Evolutionary conservation across 2,329 filamentous ascomycete species (phyloP).

Genomic region (Aaosphaeria pasadenensis): DNA sequence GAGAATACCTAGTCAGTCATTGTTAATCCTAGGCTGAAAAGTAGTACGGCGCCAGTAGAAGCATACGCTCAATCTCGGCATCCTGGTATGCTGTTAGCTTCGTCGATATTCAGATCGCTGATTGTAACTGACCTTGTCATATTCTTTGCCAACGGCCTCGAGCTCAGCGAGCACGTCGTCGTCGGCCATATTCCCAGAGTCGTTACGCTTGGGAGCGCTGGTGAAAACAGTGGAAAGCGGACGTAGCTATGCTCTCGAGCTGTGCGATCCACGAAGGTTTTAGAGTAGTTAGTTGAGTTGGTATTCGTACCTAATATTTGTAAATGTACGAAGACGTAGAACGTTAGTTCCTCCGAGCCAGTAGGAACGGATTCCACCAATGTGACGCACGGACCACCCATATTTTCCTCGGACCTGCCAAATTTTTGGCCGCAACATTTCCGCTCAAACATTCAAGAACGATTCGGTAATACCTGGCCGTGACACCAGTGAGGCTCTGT

Average conservation of each 20-base stretch:
- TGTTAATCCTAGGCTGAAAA: slow-evolving; percentile 1
- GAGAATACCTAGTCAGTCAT: slow-evolving; percentile 58
- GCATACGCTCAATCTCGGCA: slow-evolving; percentile 79
- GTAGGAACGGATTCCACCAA: background rate
- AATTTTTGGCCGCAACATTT: background rate
- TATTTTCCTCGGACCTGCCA: background rate
- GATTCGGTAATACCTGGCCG: no score
- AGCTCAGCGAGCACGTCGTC: slow-evolving; percentile 68
- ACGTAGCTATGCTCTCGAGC: no score
- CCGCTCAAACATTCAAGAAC: background rate
- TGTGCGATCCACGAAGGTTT: no score
- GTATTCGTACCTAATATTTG: no score
- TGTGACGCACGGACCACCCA: background rate
- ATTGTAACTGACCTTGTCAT: slow-evolving; percentile 65
- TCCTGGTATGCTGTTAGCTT: slow-evolving; percentile 56
- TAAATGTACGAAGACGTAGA: no score
- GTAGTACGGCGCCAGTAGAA: background rate
- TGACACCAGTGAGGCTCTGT: slow-evolving; percentile 1
- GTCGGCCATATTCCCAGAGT: slow-evolving; percentile 46
- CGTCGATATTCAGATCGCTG: slow-evolving; percentile 1
- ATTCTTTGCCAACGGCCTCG: slow-evolving; percentile 83
- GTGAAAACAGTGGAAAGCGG: no score
- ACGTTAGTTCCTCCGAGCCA: no score
- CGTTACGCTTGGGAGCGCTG: background rate
- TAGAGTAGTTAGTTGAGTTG: no score